Evolutionary conservation across 208 protist genomes (phyloP).

Genomic region (Crithidia brevicula): DNA sequence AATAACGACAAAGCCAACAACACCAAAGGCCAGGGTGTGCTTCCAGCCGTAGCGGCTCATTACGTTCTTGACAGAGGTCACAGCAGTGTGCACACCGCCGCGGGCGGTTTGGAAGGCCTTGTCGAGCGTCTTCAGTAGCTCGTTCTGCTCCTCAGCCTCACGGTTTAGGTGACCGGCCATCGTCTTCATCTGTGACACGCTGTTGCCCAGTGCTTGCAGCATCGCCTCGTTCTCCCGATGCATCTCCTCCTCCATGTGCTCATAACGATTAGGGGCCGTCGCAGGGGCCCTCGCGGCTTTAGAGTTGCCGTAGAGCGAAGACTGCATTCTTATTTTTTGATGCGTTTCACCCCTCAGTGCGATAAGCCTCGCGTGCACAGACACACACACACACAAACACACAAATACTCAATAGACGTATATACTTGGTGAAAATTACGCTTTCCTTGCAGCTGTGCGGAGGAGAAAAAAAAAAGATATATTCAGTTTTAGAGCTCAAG

Average conservation of each 20-base stretch:
- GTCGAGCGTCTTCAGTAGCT: constrained; percentile 52
- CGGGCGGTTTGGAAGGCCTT: constrained; percentile 54
- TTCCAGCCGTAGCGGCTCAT: constrained; percentile 68
- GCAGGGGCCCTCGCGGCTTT: background rate
- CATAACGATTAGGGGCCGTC: constrained; percentile 12
- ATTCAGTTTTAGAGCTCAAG: too few relatives aligned
- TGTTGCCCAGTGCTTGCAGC: constrained; percentile 64
- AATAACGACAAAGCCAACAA: constrained; percentile 45
- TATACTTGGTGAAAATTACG: too few relatives aligned
- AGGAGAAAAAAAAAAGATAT: too few relatives aligned
- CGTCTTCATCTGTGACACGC: constrained; percentile 62
- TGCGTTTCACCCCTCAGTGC: background rate
- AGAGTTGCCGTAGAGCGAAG: constrained; percentile 54
- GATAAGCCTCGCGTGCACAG: background rate
- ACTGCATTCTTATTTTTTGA: constrained; percentile 56
- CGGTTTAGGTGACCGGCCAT: constrained; percentile 59
- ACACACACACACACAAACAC: background rate
- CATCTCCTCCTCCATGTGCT: constrained; percentile 74
- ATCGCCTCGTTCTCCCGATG: constrained; percentile 82
- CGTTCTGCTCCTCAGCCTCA: constrained; percentile 80
- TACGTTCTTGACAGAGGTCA: constrained; percentile 53
- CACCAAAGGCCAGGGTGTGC: constrained; percentile 46
- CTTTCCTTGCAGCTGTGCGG: too few relatives aligned
- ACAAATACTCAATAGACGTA: too few relatives aligned
- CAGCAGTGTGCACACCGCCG: constrained; percentile 58